These are phyloP conservation scores for Schizosaccharomyces japonicus DNA, from an alignment of 805 yeast genomes.

Conservation along the genomic window DNA sequence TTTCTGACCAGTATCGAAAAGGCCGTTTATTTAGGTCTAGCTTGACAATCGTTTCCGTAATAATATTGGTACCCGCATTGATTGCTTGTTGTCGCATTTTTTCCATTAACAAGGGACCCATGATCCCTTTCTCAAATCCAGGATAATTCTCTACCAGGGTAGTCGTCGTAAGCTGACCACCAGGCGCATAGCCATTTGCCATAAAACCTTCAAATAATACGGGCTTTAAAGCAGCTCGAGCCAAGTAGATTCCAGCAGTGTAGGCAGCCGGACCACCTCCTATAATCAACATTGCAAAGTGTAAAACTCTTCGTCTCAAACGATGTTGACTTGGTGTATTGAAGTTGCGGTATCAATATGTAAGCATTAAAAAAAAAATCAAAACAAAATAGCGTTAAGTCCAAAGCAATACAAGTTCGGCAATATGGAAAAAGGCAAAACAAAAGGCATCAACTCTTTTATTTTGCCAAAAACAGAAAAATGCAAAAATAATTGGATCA, in stretches of 20 bases:
- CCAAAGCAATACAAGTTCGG: too few relatives aligned
- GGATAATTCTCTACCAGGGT: constrained; percentile 96
- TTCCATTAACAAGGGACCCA: constrained; percentile 77
- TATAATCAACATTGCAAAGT: constrained; percentile 61
- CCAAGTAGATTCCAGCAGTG: constrained; percentile 90
- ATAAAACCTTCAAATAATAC: constrained; percentile 83
- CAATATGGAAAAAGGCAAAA: too few relatives aligned
- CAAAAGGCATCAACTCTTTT: too few relatives aligned
- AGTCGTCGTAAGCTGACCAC: constrained; percentile 96
- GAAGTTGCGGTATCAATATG: too few relatives aligned
- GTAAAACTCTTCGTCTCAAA: too few relatives aligned
- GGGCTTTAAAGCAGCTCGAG: constrained; percentile 91
- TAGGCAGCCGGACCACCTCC: constrained; percentile 95
- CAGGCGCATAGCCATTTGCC: constrained; percentile 96
- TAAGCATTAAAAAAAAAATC: too few relatives aligned
- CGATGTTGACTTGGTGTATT: too few relatives aligned
- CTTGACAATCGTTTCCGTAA: constrained; percentile 86
- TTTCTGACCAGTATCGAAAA: constrained; percentile 91
- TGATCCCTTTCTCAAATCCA: constrained; percentile 85
- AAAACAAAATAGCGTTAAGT: too few relatives aligned
- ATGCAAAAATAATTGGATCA: too few relatives aligned
- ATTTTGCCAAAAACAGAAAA: too few relatives aligned
- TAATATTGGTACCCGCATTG: constrained; percentile 75
- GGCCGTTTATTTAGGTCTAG: constrained; percentile 74
- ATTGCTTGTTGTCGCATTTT: constrained; percentile 73